These are phyloP conservation scores for Amborella trichopoda DNA, from an alignment of 164 flowering plant genomes.

Conservation along the genomic window DNA sequence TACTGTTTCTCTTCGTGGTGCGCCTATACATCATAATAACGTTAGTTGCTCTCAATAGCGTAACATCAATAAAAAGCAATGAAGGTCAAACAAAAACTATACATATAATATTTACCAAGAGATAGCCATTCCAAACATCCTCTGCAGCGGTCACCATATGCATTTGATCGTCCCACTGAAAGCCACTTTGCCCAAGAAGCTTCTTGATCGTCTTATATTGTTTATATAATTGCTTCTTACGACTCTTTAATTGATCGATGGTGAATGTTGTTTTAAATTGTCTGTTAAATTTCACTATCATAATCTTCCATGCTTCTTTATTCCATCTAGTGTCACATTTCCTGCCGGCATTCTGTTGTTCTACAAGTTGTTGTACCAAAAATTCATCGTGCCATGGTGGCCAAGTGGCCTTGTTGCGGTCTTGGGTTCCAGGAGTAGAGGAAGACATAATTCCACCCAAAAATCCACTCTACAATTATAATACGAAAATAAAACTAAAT, in stretches of 20 bases:
- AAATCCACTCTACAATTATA: no score
- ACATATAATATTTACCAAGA: neutral
- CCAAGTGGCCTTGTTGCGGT: neutral
- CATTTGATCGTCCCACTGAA: conserved; percentile 2
- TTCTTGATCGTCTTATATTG: neutral
- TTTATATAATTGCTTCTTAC: neutral
- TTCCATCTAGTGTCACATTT: neutral
- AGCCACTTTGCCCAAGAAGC: neutral
- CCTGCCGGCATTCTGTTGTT: neutral
- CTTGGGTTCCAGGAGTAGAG: neutral
- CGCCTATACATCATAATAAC: neutral
- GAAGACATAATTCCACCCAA: no score
- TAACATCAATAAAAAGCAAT: neutral
- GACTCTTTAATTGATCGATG: conserved; percentile 1
- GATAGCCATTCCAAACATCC: neutral
- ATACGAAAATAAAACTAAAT: no score
- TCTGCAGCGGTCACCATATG: neutral
- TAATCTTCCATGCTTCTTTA: neutral
- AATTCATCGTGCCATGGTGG: neutral
- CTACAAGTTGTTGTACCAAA: neutral
- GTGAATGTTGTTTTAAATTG: neutral
- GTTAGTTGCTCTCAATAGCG: neutral
- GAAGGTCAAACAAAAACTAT: neutral
- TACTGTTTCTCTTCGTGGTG: neutral
- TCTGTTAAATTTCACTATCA: neutral